Conservation (phyloP, 2,329 filamentous ascomycete species). For the Xylariomycetidae sp. region DNA sequence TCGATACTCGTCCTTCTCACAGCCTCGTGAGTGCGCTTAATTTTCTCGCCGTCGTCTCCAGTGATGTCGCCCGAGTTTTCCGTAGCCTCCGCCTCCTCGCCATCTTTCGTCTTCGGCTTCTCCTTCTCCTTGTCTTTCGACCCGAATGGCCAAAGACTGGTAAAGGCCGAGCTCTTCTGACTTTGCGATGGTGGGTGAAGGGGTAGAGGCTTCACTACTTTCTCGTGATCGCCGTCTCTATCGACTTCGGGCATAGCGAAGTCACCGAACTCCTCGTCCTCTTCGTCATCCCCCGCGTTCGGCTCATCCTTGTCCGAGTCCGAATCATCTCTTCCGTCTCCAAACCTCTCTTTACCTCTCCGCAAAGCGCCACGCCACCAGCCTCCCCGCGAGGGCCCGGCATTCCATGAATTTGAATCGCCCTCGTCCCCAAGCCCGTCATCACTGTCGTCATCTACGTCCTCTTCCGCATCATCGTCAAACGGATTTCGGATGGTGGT, state of each 20-base stretch:
- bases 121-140: constrained; percentile 30
- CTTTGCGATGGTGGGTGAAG: constrained; percentile 44
- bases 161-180: constrained; percentile 35
- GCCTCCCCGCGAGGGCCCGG: constrained; percentile 32
- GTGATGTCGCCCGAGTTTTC: constrained; percentile 28
- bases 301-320: constrained; percentile 37
- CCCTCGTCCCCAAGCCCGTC: constrained; percentile 33
- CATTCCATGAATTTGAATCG: constrained; percentile 29
- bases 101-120: constrained; percentile 26
- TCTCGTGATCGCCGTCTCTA: constrained; percentile 20
- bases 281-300: constrained; percentile 18
- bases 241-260: constrained; percentile 60
- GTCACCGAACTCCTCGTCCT: constrained; percentile 60
- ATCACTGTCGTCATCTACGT: constrained; percentile 45
- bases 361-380: constrained; percentile 45
- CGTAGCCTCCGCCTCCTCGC: constrained; percentile 27
- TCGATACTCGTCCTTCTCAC: constrained; percentile 54
- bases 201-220: constrained; percentile 49
- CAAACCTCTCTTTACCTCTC: constrained; percentile 29
- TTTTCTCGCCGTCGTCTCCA: constrained; percentile 37
- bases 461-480: constrained; percentile 45
- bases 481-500: constrained; percentile 25
- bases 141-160: constrained; percentile 54
- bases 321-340: constrained; percentile 37
- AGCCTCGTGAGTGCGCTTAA: constrained; percentile 46